Evolutionary conservation across 2,329 filamentous ascomycete genomes (phyloP).

Genomic region (Sporothrix luriei): DNA sequence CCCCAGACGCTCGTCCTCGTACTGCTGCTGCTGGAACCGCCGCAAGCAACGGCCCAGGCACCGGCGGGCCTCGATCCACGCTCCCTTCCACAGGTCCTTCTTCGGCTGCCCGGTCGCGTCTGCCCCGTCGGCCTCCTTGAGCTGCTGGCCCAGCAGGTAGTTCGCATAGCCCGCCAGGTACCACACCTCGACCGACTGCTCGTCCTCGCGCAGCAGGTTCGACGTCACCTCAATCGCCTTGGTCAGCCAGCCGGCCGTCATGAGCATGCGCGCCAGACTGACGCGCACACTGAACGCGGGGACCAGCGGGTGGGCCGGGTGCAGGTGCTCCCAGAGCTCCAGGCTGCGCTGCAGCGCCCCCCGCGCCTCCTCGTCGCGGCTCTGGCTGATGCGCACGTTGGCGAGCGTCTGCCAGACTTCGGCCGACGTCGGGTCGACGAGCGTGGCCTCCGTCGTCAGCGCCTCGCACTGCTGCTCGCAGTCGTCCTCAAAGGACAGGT

Average conservation of each 20-base stretch:
- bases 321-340: conserved; percentile 78
- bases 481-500: conserved; percentile 88
- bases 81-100: conserved; percentile 57
- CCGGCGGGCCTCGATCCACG: conserved; percentile 73
- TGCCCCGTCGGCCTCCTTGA: conserved; percentile 46
- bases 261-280: conserved; percentile 78
- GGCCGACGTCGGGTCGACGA: conserved; percentile 76
- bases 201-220: conserved; percentile 81
- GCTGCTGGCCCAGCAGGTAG: conserved; percentile 74
- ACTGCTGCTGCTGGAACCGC: conserved; percentile 76
- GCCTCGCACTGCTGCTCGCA: conserved; percentile 86
- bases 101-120: background rate
- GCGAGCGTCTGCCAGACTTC: conserved; percentile 96
- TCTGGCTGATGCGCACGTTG: conserved; percentile 89
- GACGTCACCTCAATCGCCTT: conserved; percentile 86
- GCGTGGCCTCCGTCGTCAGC: conserved; percentile 85
- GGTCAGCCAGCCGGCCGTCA: conserved; percentile 85
- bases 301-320: conserved; percentile 69
- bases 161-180: conserved; percentile 95
- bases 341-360: conserved; percentile 78
- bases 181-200: conserved; percentile 93
- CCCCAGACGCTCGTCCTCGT: conserved; percentile 78
- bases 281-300: conserved; percentile 87
- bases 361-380: conserved; percentile 74
- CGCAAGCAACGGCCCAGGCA: conserved; percentile 82